phyloP scores from a whole-genome alignment of 2,329 filamentous ascomycete genomes.

The Emergomyces orientalis region DNA sequence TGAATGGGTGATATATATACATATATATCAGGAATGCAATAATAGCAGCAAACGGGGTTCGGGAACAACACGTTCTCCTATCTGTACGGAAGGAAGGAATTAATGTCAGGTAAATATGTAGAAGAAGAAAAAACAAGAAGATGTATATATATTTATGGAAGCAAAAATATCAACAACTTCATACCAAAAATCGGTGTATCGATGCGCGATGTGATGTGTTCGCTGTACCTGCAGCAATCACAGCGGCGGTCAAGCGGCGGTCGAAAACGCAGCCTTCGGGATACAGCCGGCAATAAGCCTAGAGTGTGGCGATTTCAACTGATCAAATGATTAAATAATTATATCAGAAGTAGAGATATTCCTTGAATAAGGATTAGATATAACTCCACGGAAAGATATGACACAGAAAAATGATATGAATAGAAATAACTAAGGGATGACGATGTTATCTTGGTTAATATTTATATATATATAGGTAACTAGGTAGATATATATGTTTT shows the following conservation, averaged over 20 bases:
- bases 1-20: background rate
- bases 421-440: too few species aligned
- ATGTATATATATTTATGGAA: background rate
- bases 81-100: background rate
- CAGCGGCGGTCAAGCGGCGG: background rate
- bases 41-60: background rate
- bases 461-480: too few species aligned
- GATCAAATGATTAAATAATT: too few species aligned
- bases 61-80: background rate
- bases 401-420: too few species aligned
- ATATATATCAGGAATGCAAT: background rate
- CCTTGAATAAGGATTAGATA: too few species aligned
- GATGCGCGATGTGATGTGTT: background rate
- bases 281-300: background rate
- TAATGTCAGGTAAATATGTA: background rate
- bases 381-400: too few species aligned
- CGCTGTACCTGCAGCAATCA: background rate
- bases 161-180: background rate
- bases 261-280: background rate
- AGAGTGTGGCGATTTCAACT: background rate
- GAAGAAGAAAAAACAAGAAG: background rate
- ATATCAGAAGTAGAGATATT: too few species aligned
- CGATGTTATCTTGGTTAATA: too few species aligned
- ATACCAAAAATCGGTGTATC: background rate
- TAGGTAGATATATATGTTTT: too few species aligned